Evolutionary conservation across 1,284 basidiomycete genomes (phyloP), one percentile per base, ranked within the genome.

Genomic region (Fomitopsis pinicola): DNA sequence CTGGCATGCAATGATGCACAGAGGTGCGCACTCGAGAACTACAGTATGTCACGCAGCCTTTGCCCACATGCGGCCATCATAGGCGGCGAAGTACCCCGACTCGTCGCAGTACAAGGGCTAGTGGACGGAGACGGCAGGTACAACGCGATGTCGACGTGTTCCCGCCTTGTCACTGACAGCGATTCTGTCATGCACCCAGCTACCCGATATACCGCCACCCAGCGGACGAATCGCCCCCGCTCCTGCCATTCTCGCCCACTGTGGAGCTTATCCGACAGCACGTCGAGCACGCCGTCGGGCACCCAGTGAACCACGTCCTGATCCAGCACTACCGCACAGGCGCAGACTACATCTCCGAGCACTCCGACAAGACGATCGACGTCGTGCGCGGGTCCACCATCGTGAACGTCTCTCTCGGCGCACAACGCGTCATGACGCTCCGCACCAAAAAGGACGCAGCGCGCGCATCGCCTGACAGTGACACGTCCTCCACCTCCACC

Each of bases 341-440:
- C 9, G 82, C 82, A 38, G 90, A 92, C 72, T 89, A 88, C 72
- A 92, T 92, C 65, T 90, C 88, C 0, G 90, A 92, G 68, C 90
- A 92, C 71, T 88, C 87, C 0, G 89, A 92, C 73, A 92, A 92
- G 76, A 92, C 89, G 5, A 81, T 92, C 66, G 90, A 92, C 69
- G 80, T 92, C 63, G 82, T 88, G 1, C 81, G 77, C 17, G 86
- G 84, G 40, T 87, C 89, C 9, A 84, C 78, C 59, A 87, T 91
- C 66, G 86, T 89, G 62, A 92, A 92, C 63, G 86, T 92, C 59
- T 89, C 87, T 68, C 75, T 92, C 14, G 89, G 89, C 4, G 88
- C 89, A 3, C 83, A 87, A 69, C 82, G 89, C 42, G 75, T 79
- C 26, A 91, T 91, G 89, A 86, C 82, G 0, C 78, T 91, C 14